These are phyloP conservation scores for Coniferiporia sulphurascens DNA, from an alignment of 1,284 basidiomycete genomes.

Conservation along the genomic window DNA sequence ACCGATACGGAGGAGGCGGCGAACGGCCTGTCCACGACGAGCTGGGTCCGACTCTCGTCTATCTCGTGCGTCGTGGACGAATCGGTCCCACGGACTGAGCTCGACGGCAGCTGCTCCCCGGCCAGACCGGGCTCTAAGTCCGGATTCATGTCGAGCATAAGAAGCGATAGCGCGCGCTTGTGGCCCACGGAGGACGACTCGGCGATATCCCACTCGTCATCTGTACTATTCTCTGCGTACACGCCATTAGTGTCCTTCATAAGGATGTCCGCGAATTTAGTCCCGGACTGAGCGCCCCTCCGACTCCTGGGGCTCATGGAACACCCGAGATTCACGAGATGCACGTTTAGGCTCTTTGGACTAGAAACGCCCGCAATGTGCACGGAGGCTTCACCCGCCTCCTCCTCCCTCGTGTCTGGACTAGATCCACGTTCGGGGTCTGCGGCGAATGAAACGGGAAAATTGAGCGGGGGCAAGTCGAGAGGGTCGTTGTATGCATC, in stretches of 20 bases:
- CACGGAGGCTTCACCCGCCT: background rate
- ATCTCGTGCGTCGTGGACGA: too few relatives aligned
- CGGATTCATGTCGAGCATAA: background rate
- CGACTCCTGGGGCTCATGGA: too few relatives aligned
- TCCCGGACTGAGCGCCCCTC: too few relatives aligned
- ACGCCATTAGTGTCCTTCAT: too few relatives aligned
- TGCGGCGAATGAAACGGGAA: slow-evolving; percentile 4
- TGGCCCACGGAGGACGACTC: background rate
- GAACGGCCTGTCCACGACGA: background rate
- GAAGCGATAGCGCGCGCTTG: background rate
- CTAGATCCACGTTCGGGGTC: background rate
- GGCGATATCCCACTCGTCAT: slow-evolving; percentile 4
- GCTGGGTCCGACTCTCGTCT: too few relatives aligned
- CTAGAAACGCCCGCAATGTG: too few relatives aligned
- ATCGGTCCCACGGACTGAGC: too few relatives aligned
- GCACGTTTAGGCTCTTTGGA: too few relatives aligned
- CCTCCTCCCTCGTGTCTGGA: background rate
- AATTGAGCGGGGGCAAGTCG: slow-evolving; percentile 1
- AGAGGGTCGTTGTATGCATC: background rate
- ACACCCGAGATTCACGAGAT: too few relatives aligned
- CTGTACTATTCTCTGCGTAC: too few relatives aligned
- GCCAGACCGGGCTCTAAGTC: background rate
- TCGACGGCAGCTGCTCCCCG: too few relatives aligned
- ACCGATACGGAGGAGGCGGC: background rate
- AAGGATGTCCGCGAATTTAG: too few relatives aligned